phyloP scores from a whole-genome alignment of 345 rosid species.

The Dipteronia dyeriana region DNA sequence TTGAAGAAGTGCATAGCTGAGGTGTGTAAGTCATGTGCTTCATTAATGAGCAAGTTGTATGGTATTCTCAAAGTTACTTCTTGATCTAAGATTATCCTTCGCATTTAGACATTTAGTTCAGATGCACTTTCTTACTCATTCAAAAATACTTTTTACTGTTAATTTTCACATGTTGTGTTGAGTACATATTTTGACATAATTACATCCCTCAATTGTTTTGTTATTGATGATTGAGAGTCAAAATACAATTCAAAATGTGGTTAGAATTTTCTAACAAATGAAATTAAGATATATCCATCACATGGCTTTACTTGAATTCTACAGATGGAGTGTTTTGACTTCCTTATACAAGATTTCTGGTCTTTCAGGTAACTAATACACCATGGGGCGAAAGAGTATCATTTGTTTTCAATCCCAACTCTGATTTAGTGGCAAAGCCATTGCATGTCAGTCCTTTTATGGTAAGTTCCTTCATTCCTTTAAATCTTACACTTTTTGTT shows the following conservation, averaged over 20 bases:
- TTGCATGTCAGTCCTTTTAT: slow-evolving; percentile 97
- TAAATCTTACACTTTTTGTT: neutral
- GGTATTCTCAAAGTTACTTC: neutral
- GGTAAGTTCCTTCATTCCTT: slow-evolving; percentile 43
- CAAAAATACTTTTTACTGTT: no score
- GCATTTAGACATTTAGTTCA: neutral
- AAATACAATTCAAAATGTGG: neutral
- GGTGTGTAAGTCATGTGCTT: slow-evolving; percentile 38
- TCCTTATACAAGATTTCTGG: slow-evolving; percentile 4
- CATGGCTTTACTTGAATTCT: no score
- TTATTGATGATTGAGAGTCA: neutral
- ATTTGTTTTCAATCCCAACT: slow-evolving; percentile 76
- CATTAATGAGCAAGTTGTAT: neutral
- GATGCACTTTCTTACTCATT: neutral
- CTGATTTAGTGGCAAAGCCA: slow-evolving; percentile 84
- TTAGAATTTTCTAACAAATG: no score
- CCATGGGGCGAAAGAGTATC: slow-evolving; percentile 92
- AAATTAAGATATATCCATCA: no score
- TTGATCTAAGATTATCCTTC: neutral
- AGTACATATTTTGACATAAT: neutral
- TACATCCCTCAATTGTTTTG: neutral
- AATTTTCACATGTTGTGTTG: neutral
- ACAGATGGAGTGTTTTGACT: no score
- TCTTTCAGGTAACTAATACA: slow-evolving; percentile 78
- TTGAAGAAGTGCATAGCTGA: slow-evolving; percentile 85